phyloP scores from a whole-genome alignment of 1,284 basidiomycete genomes.

The Cryptococcus sp. region DNA sequence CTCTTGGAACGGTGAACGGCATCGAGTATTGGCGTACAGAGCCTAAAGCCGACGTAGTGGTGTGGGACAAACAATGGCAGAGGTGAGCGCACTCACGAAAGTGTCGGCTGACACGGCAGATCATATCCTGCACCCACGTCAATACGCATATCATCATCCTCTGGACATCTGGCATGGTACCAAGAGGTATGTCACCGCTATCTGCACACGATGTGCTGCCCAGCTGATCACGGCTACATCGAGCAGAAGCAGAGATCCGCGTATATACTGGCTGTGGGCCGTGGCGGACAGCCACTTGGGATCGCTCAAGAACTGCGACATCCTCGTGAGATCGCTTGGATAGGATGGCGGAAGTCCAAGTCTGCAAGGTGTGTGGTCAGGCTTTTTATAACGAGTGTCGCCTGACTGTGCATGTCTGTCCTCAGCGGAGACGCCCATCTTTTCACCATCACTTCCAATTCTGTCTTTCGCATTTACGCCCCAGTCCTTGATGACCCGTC shows the following conservation, averaged over 20 bases:
- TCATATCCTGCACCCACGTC: conserved; percentile 17
- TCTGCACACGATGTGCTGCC: background rate
- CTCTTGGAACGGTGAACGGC: conserved; percentile 34
- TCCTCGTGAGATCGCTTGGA: conserved; percentile 45
- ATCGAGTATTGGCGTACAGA: conserved; percentile 45
- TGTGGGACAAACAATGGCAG: conserved; percentile 48
- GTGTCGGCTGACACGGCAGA: conserved; percentile 3
- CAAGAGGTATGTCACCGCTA: conserved; percentile 13
- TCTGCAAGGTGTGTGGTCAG: conserved; percentile 22
- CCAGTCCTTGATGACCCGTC: conserved; percentile 84
- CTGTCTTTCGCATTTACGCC: conserved; percentile 71
- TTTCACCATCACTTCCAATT: conserved; percentile 44
- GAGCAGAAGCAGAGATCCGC: conserved; percentile 21
- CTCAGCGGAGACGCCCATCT: conserved; percentile 41
- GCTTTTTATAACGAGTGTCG: background rate
- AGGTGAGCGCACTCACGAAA: conserved; percentile 15
- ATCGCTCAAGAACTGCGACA: conserved; percentile 44
- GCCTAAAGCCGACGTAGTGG: conserved; percentile 34
- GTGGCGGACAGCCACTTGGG: conserved; percentile 23
- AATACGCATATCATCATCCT: conserved; percentile 24
- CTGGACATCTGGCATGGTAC: conserved; percentile 40
- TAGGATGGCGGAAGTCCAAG: conserved; percentile 39
- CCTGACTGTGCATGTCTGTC: conserved; percentile 5
- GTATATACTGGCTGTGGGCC: conserved; percentile 29
- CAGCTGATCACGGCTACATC: background rate